Conservation (phyloP, 306 rosid genomes). For the Trifolium dubium region DNA sequence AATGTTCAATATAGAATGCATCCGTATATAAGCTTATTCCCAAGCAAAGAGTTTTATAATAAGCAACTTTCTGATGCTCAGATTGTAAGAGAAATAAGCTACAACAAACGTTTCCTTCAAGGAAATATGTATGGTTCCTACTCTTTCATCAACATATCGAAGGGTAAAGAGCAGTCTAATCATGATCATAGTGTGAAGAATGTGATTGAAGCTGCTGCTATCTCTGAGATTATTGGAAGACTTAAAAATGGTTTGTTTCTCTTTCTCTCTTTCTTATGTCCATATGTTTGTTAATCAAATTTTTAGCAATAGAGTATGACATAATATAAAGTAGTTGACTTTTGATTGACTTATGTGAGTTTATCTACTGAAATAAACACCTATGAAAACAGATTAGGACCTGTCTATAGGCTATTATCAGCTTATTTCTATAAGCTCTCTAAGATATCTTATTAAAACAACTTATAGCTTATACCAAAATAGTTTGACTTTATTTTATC, state of each 20-base stretch:
- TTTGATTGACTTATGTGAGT: no score
- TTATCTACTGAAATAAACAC: no score
- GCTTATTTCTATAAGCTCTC: no score
- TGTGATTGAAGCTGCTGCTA: conserved; percentile 54
- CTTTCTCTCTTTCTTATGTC: background rate
- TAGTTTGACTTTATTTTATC: no score
- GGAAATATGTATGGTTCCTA: conserved; percentile 43
- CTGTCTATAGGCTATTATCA: no score
- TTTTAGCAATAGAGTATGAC: background rate
- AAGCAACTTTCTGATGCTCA: conserved; percentile 42
- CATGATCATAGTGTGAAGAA: conserved; percentile 45
- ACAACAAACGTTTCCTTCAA: conserved; percentile 38
- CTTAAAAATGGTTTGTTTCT: conserved; percentile 55
- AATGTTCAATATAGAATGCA: conserved; percentile 58
- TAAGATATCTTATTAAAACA: no score
- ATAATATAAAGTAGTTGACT: background rate
- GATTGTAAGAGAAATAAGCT: conserved; percentile 33
- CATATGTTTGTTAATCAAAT: background rate
- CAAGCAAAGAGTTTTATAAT: conserved; percentile 50
- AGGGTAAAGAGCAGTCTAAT: conserved; percentile 51
- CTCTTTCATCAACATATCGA: conserved; percentile 47
- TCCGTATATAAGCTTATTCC: conserved; percentile 58
- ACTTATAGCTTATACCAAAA: no score
- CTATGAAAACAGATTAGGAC: no score
- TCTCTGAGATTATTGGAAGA: conserved; percentile 52